Percentiles rank a stretch among this genome's conserved stretches.
Evolutionary conservation across 177 flowering plant species (phyloP).

Genomic region (Tripterygium wilfordii): DNA sequence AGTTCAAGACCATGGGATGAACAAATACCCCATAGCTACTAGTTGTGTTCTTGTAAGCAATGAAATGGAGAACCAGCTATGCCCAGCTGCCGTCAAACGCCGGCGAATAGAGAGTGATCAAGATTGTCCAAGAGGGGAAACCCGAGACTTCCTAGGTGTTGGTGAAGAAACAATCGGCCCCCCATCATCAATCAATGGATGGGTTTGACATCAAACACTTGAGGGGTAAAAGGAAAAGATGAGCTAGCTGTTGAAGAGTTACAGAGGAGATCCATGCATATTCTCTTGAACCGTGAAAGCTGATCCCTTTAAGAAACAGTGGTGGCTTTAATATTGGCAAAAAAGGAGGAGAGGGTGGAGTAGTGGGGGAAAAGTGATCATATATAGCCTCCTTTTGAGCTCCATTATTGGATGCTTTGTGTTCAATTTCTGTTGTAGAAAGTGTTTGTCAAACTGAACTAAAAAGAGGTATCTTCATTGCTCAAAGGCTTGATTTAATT

Average conservation of each 20-base stretch:
- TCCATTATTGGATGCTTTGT: constrained; percentile 58
- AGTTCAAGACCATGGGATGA: constrained; percentile 29
- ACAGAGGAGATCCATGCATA: constrained; percentile 59
- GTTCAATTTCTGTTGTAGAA: constrained; percentile 27
- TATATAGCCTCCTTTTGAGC: constrained; percentile 32
- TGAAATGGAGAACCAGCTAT: constrained; percentile 23
- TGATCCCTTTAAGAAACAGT: constrained; percentile 33
- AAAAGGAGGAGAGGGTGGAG: constrained; percentile 13
- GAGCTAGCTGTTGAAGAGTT: constrained; percentile 6
- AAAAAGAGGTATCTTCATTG: no score
- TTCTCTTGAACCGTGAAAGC: constrained; percentile 57
- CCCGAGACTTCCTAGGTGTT: constrained; percentile 91
- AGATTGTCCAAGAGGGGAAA: constrained; percentile 45
- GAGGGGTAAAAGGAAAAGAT: no score
- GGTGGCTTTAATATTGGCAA: constrained; percentile 24
- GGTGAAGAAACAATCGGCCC: constrained; percentile 54
- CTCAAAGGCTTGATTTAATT: no score
- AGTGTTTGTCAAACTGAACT: no score
- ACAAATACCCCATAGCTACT: no score
- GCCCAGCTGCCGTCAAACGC: constrained; percentile 39
- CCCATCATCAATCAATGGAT: constrained; percentile 66
- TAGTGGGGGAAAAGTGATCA: constrained; percentile 37
- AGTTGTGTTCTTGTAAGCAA: constrained; percentile 18
- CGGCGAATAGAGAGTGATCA: constrained; percentile 22
- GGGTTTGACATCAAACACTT: constrained; percentile 43